Percentiles rank a stretch among this genome's conserved stretches.
phyloP scores from a whole-genome alignment of 805 yeast species.

The Ogataea paradorogensis region DNA sequence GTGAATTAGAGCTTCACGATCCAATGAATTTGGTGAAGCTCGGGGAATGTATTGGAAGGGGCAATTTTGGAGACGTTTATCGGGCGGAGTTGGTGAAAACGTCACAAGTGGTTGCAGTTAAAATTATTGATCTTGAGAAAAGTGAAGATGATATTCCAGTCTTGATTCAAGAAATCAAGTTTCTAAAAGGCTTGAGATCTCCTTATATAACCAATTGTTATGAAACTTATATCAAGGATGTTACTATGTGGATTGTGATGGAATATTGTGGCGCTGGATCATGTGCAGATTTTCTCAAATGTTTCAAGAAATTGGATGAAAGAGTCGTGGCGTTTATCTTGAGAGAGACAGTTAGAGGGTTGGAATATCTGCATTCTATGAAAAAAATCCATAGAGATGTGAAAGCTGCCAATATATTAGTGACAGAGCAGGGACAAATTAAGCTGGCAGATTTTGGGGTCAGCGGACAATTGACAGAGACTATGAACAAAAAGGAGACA shows the following conservation, averaged over 20 bases:
- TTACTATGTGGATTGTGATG: slow-evolving; percentile 85
- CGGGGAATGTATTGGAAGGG: slow-evolving; percentile 68
- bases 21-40: slow-evolving; percentile 30
- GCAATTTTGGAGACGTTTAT: slow-evolving; percentile 86
- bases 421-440: slow-evolving; percentile 65
- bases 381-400: slow-evolving; percentile 85
- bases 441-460: slow-evolving; percentile 95
- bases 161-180: slow-evolving; percentile 72
- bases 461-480: slow-evolving; percentile 69
- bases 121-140: slow-evolving; percentile 77
- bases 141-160: slow-evolving; percentile 71
- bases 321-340: slow-evolving; percentile 59
- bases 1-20: slow-evolving; percentile 9
- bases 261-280: slow-evolving; percentile 96
- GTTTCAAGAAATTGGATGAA: slow-evolving; percentile 54
- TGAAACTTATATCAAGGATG: slow-evolving; percentile 62
- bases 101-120: slow-evolving; percentile 68
- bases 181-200: slow-evolving; percentile 65
- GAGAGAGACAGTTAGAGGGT: slow-evolving; percentile 63
- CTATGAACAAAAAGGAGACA: slow-evolving; percentile 56
- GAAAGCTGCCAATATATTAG: slow-evolving; percentile 82
- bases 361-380: slow-evolving; percentile 72
- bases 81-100: slow-evolving; percentile 43
- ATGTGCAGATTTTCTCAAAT: slow-evolving; percentile 68
- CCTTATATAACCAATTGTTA: slow-evolving; percentile 63